A percentile compares a stretch with the other conserved stretches of the same genome.
These are phyloP conservation scores for Cryptococcus wingfieldii DNA, from an alignment of 1,284 basidiomycete genomes.

Conservation along the genomic window DNA sequence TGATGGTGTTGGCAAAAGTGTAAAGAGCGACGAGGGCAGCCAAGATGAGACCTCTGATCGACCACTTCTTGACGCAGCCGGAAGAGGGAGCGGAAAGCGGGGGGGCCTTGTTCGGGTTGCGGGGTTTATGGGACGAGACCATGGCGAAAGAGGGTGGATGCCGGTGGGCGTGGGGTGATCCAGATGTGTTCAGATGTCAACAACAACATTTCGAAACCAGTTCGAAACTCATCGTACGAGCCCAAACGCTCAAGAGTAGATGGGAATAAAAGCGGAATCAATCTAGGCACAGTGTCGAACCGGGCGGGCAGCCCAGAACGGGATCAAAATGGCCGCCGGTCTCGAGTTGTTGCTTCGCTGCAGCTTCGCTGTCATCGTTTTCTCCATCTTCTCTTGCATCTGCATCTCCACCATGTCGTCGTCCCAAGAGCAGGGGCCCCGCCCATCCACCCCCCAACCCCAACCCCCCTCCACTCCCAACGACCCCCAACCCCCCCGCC, in stretches of 20 bases:
- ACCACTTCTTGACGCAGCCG: slow-evolving; percentile 8
- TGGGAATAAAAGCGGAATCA: too few species aligned
- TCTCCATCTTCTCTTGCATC: too few species aligned
- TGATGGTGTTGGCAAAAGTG: slow-evolving; percentile 27
- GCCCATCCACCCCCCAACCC: background rate
- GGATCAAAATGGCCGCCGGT: too few species aligned
- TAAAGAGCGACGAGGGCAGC: slow-evolving; percentile 27
- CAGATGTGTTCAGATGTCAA: too few species aligned
- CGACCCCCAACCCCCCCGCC: background rate
- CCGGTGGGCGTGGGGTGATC: too few species aligned
- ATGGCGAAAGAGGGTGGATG: background rate
- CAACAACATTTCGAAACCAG: too few species aligned
- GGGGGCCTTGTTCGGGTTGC: slow-evolving; percentile 4
- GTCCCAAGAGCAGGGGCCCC: background rate
- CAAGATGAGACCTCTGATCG: slow-evolving; percentile 17
- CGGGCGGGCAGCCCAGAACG: too few species aligned
- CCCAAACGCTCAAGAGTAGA: too few species aligned
- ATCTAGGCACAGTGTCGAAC: too few species aligned
- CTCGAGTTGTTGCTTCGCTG: too few species aligned
- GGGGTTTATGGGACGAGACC: slow-evolving; percentile 12
- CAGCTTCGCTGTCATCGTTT: too few species aligned
- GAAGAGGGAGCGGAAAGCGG: background rate
- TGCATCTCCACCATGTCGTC: background rate
- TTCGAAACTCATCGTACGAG: too few species aligned
- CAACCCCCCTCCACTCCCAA: background rate